phyloP scores from a whole-genome alignment of 768 basidiomycete species.

The Tulasnella sp. region DNA sequence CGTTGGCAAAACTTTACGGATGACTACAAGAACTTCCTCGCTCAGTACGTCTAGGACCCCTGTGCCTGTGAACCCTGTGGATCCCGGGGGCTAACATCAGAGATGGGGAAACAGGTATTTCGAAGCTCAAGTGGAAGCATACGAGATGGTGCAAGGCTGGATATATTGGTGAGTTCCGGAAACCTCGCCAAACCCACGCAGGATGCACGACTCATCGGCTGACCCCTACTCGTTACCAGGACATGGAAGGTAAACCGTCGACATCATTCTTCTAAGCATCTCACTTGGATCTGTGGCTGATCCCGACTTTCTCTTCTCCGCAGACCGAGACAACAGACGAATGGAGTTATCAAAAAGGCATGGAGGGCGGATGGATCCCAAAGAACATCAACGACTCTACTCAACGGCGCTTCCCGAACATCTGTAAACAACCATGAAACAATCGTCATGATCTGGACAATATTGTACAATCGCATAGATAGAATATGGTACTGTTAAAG shows the following conservation, averaged over 20 bases:
- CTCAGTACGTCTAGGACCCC: constrained; percentile 43
- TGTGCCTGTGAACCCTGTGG: neutral
- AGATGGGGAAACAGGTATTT: constrained; percentile 42
- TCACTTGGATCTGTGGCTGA: neutral
- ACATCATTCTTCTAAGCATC: neutral
- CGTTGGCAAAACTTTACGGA: constrained; percentile 43
- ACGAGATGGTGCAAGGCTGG: constrained; percentile 62
- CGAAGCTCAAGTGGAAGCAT: constrained; percentile 66
- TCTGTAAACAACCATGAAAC: no score
- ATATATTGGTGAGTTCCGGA: constrained; percentile 37
- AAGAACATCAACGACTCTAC: constrained; percentile 44
- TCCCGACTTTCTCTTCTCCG: neutral
- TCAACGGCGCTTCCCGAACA: constrained; percentile 42
- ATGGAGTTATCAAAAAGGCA: constrained; percentile 63
- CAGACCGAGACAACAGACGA: constrained; percentile 58
- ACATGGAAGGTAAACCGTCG: constrained; percentile 50
- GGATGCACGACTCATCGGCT: neutral
- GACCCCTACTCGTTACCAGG: constrained; percentile 22
- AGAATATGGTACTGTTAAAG: no score
- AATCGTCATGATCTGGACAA: no score
- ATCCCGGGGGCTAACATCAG: neutral
- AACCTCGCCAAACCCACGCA: neutral
- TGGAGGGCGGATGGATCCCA: constrained; percentile 69
- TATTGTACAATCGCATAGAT: no score
- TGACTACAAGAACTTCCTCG: constrained; percentile 48